phyloP scores from a whole-genome alignment of 371 early-diverging fungal genomes.

The Dichotomocladium elegans region DNA sequence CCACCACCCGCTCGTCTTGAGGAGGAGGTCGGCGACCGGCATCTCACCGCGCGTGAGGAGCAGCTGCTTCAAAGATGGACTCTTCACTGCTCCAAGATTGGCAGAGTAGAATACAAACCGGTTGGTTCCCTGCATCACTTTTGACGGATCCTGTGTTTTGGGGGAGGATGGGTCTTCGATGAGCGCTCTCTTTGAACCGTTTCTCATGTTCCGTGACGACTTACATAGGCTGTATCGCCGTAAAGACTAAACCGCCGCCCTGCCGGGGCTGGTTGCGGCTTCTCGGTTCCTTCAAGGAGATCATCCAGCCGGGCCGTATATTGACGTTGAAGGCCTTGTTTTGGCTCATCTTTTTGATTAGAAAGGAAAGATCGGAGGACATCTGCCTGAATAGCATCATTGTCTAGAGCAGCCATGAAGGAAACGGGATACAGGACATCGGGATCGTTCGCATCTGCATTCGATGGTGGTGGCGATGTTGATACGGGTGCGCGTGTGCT shows the following conservation, averaged over 20 bases:
- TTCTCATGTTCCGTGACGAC: neutral
- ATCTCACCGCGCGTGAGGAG: conserved; percentile 16
- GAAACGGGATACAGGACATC: conserved; percentile 5
- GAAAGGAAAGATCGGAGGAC: conserved; percentile 1
- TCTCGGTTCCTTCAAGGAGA: conserved; percentile 13
- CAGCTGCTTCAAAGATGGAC: conserved; percentile 43
- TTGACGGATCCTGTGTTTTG: conserved; percentile 36
- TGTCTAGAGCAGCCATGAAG: neutral
- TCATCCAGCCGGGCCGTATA: conserved; percentile 18
- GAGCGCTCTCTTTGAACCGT: neutral
- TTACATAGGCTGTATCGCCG: conserved; percentile 24
- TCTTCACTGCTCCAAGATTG: conserved; percentile 46
- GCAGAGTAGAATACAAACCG: conserved; percentile 60
- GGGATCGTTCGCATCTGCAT: neutral
- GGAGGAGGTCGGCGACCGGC: conserved; percentile 27
- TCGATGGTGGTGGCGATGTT: neutral
- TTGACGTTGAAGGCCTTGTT: conserved; percentile 8
- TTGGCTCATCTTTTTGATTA: neutral
- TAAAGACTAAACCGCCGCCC: conserved; percentile 21
- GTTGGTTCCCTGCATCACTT: conserved; percentile 21
- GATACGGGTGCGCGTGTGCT: neutral
- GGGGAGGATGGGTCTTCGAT: neutral
- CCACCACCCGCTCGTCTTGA: conserved; percentile 74
- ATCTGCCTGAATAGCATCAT: conserved; percentile 6
- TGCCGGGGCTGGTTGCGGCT: neutral